These are phyloP conservation scores for Epichloe elymi DNA, from an alignment of 2,329 filamentous ascomycete species.

Conservation along the genomic window DNA sequence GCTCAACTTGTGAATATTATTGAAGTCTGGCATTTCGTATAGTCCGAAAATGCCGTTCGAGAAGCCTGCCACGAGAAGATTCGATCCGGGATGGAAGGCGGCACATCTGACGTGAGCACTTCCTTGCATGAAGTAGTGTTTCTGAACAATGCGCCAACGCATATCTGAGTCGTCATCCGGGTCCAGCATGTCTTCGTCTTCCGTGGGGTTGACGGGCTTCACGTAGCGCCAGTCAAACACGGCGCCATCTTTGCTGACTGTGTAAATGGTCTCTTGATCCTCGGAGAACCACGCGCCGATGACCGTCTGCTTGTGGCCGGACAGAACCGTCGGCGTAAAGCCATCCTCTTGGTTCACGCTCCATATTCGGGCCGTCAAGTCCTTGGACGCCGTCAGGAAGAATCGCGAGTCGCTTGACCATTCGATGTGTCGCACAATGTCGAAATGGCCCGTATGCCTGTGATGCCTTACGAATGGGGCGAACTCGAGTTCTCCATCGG, in stretches of 20 bases:
- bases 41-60: conserved; percentile 88
- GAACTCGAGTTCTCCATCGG: conserved; percentile 78
- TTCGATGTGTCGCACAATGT: conserved; percentile 71
- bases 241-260: conserved; percentile 92
- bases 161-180: conserved; percentile 51
- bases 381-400: conserved; percentile 83
- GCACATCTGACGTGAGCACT: conserved; percentile 78
- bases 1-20: conserved; percentile 80
- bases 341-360: conserved; percentile 77
- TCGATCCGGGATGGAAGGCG: conserved; percentile 74
- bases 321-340: conserved; percentile 78
- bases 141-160: conserved; percentile 82
- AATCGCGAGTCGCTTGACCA: conserved; percentile 97
- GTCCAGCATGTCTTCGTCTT: conserved; percentile 46
- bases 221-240: conserved; percentile 88
- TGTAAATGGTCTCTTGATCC: conserved; percentile 91
- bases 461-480: conserved; percentile 86
- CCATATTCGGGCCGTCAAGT: conserved; percentile 90
- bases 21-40: conserved; percentile 93
- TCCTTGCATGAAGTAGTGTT: conserved; percentile 89
- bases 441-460: conserved; percentile 78
- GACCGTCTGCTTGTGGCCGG: conserved; percentile 81
- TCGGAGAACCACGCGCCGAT: conserved; percentile 94
- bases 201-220: conserved; percentile 41
- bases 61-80: conserved; percentile 92